phyloP scores from a whole-genome alignment of 2,329 filamentous ascomycete species.

The Phialophora tarda region DNA sequence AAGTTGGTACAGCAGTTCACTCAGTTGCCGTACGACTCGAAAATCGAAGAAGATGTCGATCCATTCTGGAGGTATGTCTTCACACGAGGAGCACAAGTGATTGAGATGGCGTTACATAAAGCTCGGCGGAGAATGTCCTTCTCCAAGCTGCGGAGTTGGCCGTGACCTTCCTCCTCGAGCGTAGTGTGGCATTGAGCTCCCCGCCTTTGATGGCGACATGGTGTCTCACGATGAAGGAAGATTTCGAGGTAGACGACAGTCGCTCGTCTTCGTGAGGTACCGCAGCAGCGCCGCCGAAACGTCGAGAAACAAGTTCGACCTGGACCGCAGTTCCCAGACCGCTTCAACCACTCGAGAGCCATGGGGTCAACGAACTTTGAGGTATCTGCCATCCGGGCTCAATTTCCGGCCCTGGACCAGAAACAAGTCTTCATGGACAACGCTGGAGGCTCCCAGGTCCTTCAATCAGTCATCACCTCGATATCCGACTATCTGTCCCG shows the following conservation, averaged over 20 bases:
- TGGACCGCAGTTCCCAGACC: background rate
- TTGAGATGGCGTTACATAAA: background rate
- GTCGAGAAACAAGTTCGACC: background rate
- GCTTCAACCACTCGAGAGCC: background rate
- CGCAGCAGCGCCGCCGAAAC: background rate
- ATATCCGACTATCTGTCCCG: slow-evolving; percentile 69
- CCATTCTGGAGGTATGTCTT: background rate
- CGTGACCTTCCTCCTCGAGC: slow-evolving; percentile 5
- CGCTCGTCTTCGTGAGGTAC: background rate
- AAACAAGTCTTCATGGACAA: slow-evolving; percentile 78
- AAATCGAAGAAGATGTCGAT: background rate
- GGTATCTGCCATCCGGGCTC: slow-evolving; percentile 60
- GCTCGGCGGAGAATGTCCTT: background rate
- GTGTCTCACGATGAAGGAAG: background rate
- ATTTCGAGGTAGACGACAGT: background rate
- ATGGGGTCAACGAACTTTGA: slow-evolving; percentile 53
- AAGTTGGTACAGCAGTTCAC: background rate
- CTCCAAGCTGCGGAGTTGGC: background rate
- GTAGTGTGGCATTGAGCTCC: background rate
- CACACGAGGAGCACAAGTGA: too few species aligned
- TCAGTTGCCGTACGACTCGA: background rate
- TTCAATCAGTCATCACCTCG: slow-evolving; percentile 69
- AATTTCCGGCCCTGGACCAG: slow-evolving; percentile 71
- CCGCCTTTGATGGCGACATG: slow-evolving; percentile 1
- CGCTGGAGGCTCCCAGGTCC: slow-evolving; percentile 74